phyloP scores from a whole-genome alignment of 106 monocot genomes.

The Narthecium ossifragum region DNA sequence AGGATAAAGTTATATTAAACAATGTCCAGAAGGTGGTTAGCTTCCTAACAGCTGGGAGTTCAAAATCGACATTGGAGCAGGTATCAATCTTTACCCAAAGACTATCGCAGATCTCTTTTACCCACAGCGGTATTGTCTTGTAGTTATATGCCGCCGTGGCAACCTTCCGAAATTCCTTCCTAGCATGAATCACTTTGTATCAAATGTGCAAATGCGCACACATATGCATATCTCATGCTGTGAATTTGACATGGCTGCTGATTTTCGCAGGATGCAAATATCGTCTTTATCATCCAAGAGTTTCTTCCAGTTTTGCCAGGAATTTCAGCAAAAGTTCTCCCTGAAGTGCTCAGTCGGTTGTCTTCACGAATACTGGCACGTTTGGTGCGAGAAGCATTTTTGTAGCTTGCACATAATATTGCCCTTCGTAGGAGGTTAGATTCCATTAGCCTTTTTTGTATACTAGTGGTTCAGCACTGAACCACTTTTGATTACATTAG shows the following conservation, averaged over 20 bases:
- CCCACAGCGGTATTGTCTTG: background rate
- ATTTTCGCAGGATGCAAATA: constrained; percentile 48
- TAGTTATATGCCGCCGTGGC: background rate
- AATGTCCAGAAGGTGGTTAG: constrained; percentile 89
- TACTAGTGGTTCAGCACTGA: too few relatives aligned
- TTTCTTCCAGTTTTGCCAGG: constrained; percentile 81
- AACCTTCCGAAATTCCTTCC: background rate
- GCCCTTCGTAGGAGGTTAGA: background rate
- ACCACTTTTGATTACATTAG: too few relatives aligned
- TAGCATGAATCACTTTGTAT: background rate
- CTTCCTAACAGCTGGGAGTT: constrained; percentile 65
- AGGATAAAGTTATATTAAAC: constrained; percentile 77
- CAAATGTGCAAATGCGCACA: background rate
- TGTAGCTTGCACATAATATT: constrained; percentile 13
- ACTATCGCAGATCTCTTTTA: too few relatives aligned
- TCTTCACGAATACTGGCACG: constrained; percentile 71
- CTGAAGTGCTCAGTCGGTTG: constrained; percentile 69
- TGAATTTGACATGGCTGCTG: background rate
- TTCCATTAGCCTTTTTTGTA: background rate
- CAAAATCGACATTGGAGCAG: constrained; percentile 36
- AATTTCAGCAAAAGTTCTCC: constrained; percentile 70
- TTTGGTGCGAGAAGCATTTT: constrained; percentile 66
- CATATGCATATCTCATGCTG: background rate
- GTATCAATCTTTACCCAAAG: constrained; percentile 35
- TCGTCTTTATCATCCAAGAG: constrained; percentile 54